These are phyloP conservation scores for Xylaria sp. DNA, from an alignment of 2,329 filamentous ascomycete species.

Conservation along the genomic window DNA sequence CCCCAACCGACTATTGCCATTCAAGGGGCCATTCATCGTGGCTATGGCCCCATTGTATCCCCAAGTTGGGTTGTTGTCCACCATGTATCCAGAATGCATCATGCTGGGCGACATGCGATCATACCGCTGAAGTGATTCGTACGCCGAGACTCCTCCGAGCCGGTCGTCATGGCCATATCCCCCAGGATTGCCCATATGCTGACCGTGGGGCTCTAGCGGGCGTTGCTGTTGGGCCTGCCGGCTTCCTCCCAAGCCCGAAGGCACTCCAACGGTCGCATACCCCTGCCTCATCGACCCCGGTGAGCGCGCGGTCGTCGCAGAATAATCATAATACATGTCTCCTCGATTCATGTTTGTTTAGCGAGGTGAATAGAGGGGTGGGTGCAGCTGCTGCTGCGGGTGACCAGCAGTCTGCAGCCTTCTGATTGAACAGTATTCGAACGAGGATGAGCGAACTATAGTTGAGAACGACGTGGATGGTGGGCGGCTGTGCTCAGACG, in stretches of 20 bases:
- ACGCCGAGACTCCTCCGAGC: conserved; percentile 67
- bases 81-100: conserved; percentile 60
- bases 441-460: conserved; percentile 14
- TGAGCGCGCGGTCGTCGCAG: conserved; percentile 70
- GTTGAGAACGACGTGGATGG: conserved; percentile 19
- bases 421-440: conserved; percentile 37
- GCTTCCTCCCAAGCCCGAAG: conserved; percentile 57
- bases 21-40: conserved; percentile 71
- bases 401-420: conserved; percentile 47
- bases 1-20: conserved; percentile 66
- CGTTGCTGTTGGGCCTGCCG: conserved; percentile 76
- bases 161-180: conserved; percentile 76
- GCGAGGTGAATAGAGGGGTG: conserved; percentile 35
- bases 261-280: conserved; percentile 67
- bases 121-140: conserved; percentile 60
- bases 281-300: conserved; percentile 75
- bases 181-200: conserved; percentile 65
- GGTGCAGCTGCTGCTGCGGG: conserved; percentile 44
- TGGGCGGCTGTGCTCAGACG: conserved; percentile 13
- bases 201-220: conserved; percentile 78
- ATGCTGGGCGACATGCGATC: conserved; percentile 48
- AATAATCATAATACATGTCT: conserved; percentile 80
- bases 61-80: conserved; percentile 83
- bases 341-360: conserved; percentile 59
- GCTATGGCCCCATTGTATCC: conserved; percentile 75